Evolutionary conservation across 2,329 filamentous ascomycete genomes (phyloP).

Genomic region (Macrophomina phaseolina): DNA sequence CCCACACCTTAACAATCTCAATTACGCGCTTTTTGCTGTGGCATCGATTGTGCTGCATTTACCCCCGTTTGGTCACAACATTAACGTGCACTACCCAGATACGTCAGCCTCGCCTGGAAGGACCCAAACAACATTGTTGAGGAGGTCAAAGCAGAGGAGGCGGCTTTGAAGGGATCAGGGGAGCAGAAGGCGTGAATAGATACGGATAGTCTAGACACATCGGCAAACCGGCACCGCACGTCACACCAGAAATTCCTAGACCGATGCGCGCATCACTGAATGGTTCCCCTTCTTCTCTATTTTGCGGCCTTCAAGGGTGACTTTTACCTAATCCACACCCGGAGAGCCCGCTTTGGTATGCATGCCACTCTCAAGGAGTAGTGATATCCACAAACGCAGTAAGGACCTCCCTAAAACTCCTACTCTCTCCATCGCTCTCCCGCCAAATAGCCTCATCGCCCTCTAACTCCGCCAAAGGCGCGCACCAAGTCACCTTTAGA

Average conservation of each 20-base stretch:
- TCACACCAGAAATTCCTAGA: too few relatives aligned
- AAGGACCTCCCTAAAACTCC: background rate
- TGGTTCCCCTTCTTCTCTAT: too few relatives aligned
- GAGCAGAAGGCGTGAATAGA: background rate
- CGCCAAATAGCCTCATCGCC: constrained; percentile 12
- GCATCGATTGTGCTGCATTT: background rate
- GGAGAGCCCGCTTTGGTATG: too few relatives aligned
- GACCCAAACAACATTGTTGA: constrained; percentile 67
- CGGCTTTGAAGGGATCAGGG: background rate
- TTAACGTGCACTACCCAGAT: constrained; percentile 45
- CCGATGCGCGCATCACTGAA: too few relatives aligned
- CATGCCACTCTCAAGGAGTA: background rate
- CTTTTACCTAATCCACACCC: background rate
- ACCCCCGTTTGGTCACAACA: background rate
- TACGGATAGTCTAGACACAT: too few relatives aligned
- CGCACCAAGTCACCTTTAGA: background rate
- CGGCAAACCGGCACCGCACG: too few relatives aligned
- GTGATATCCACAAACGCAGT: background rate
- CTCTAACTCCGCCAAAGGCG: background rate
- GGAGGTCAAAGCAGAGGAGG: constrained; percentile 50
- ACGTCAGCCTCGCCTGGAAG: constrained; percentile 65
- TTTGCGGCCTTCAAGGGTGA: background rate
- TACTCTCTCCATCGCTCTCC: background rate
- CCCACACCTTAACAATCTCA: background rate
- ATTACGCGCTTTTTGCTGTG: too few relatives aligned